Base-by-base conservation (phyloP, 768 basidiomycete genomes). In the Cystofilobasidium capitatum region DNA sequence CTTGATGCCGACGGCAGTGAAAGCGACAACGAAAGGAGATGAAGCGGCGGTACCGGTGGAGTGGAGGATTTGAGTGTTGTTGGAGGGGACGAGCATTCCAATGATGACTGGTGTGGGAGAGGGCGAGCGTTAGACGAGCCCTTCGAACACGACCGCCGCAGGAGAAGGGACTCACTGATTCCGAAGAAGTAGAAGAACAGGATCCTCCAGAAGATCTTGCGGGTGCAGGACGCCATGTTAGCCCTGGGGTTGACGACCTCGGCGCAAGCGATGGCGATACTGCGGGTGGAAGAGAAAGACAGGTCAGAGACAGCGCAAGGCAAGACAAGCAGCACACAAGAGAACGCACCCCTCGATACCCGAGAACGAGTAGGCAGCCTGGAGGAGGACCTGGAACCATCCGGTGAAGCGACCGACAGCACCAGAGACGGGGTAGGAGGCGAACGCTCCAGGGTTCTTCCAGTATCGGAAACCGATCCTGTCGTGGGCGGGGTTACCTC, bases 1-100 rank as follows among this genome's bases (percentile, higher is more conserved):
- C 78, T 83, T 84, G 74, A 89, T 83, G 14, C 88, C 87, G 0
- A 87, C 86, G 45, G 82, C 81, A 54, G 78, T 81, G 71, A 91
- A 85, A 24, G 88, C 89, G 70, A 91, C 86, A 64, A 91, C 89
- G 77, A 88, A 93, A 3, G 90, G 90, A 4, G 88, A 89, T 62
- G 85, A 75, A 0, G 86, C 83, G n/a, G 88, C 89, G 54, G 82
- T 88, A 59, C 84, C 83, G 33, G 80, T 74, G 2, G 67, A 81
- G 77, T 71, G 40, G 58, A 86, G 80, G 47, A 89, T 78, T 14
- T 76, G 73, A 0, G 76, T 73, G 74, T 90, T 84, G 72, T 85
- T 79, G 71, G 81, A 87, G 0, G 87, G 83, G 51, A 92, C 87
- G 45, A 90, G 80, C 85, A 91, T 84, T 67, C 88, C 88, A 44